Evolutionary conservation across 2,329 filamentous ascomycete genomes (phyloP), one percentile per base, ranked within the genome.

Genomic region (Hysterium pulicare): DNA sequence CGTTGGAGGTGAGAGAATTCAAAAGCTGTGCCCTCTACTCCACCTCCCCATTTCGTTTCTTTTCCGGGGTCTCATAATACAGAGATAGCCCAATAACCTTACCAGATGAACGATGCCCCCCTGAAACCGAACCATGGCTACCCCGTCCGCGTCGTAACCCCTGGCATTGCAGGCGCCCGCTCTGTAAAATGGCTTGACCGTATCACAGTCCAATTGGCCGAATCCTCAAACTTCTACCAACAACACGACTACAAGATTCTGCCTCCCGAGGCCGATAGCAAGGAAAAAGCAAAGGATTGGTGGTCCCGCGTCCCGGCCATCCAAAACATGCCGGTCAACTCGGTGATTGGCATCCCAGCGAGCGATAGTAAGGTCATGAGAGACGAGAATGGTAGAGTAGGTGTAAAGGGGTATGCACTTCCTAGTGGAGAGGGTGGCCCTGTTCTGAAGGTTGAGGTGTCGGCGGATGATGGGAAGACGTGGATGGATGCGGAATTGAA

Each of bases 181-280:
- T 74, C 71, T 53, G 77, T 79, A 5, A 79, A 79, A 59, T 80
- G 77, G 76, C 66, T 80, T 3, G 76, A 78, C 47, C 62, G 63
- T 8, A 74, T 81, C 44, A 76, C 70, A 2, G 68, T 81, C 2
- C 73, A 76, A 47, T 59, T 65, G 38, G 47, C 64, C 36, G 76
- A 81, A 50, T 76, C 71, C 17, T 59, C 63, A 4, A 81, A 78
- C 49, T 72, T 75, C 57, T 82, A 82, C 53, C 77, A 80, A 60
- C 73, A 75, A 44, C 70, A 67, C 37, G 79, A 82, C 59, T 82
- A 82, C 65, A 82, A 81, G 56, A 68, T 79, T 22, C 63, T 82
- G 5, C 78, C 78, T 1, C 74, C 73, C 0, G 69, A 78, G 26
- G 76, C 71, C 0, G 64, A 68, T 9, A 71, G 70, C 39, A 67